Percentiles rank a stretch among this genome's conserved stretches.
These are phyloP conservation scores for Colletotrichum sp. DNA, from an alignment of 2,329 filamentous ascomycete genomes.

Conservation along the genomic window DNA sequence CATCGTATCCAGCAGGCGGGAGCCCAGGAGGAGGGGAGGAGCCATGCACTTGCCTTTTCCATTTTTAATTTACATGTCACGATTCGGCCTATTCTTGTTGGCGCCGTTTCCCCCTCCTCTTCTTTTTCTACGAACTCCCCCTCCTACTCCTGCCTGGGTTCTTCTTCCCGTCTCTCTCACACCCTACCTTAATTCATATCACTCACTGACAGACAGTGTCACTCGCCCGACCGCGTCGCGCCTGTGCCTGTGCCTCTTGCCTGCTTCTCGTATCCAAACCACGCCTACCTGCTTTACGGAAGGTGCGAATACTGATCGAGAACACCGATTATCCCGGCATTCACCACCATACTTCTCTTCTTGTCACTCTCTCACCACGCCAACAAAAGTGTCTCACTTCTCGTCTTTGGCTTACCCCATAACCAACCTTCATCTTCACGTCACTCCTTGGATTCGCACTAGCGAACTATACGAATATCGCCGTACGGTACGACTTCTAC, in stretches of 20 bases:
- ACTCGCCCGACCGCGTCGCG: conserved; percentile 10
- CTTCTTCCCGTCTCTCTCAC: neutral
- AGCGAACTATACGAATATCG: neutral
- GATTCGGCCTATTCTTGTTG: conserved; percentile 1
- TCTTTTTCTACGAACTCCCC: neutral
- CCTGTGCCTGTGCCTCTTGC: neutral
- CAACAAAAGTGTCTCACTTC: neutral
- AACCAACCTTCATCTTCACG: conserved; percentile 3
- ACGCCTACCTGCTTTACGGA: neutral
- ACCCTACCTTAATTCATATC: neutral
- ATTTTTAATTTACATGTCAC: conserved; percentile 23
- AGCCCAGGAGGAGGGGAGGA: neutral
- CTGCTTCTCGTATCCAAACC: neutral
- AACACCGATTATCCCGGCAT: conserved; percentile 2
- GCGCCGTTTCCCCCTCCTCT: neutral
- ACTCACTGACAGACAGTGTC: neutral
- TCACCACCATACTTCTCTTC: conserved; percentile 10
- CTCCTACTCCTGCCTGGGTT: neutral
- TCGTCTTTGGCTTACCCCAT: neutral
- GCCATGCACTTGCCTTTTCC: conserved; percentile 11
- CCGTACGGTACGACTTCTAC: neutral
- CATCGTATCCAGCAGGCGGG: conserved; percentile 20
- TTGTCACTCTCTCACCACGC: conserved; percentile 20
- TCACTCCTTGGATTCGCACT: conserved; percentile 6
- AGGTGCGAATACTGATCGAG: neutral